These are phyloP conservation scores for Mortierella sp. DNA, from an alignment of 371 early-diverging fungal species.

Conservation along the genomic window DNA sequence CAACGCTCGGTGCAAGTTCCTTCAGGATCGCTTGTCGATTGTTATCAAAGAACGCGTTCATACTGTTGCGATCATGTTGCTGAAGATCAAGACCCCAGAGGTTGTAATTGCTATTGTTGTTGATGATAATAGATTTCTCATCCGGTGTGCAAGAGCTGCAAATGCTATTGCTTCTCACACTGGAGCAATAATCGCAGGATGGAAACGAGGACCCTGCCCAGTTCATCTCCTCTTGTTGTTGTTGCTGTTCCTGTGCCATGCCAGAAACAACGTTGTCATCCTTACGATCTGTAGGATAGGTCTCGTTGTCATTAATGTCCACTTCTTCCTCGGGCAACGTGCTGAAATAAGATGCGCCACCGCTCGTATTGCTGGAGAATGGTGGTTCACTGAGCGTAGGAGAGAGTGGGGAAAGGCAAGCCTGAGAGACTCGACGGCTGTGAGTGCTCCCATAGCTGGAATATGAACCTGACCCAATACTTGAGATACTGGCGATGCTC, in stretches of 20 bases:
- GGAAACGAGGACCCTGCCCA: conserved; percentile 16
- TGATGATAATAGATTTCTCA: neutral
- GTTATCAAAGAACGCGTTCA: conserved; percentile 19
- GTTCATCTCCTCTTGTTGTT: conserved; percentile 20
- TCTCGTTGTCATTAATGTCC: too few relatives aligned
- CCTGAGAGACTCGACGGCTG: conserved; percentile 47
- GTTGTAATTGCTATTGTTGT: neutral
- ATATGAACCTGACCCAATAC: conserved; percentile 35
- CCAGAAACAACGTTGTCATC: neutral
- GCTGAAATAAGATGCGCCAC: conserved; percentile 27
- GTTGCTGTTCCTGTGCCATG: neutral
- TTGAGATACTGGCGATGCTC: conserved; percentile 48
- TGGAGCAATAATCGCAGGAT: conserved; percentile 35
- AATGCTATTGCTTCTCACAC: conserved; percentile 42
- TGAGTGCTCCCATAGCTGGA: conserved; percentile 32
- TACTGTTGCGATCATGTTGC: conserved; percentile 4
- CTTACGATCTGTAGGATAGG: neutral
- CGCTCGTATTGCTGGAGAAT: too few relatives aligned
- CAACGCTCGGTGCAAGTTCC: conserved; percentile 31
- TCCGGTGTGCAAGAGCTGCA: conserved; percentile 30
- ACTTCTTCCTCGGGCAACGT: conserved; percentile 22
- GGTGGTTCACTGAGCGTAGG: conserved; percentile 30
- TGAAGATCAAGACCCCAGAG: neutral
- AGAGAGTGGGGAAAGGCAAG: conserved; percentile 40
- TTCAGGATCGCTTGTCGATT: conserved; percentile 14